These are phyloP conservation scores for Pelargonium nanum DNA, from an alignment of 345 rosid species.

Conservation along the genomic window DNA sequence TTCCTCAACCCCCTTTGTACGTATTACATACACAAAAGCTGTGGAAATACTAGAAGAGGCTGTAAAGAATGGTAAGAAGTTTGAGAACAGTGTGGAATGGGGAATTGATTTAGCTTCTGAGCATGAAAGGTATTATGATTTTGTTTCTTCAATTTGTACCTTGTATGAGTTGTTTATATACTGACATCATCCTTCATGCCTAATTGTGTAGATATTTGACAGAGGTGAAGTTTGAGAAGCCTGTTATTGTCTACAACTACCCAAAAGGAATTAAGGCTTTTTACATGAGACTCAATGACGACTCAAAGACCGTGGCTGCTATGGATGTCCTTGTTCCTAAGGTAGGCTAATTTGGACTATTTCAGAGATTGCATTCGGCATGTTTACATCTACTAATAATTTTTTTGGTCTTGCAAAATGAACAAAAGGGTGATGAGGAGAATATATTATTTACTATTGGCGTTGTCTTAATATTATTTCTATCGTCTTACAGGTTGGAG, in stretches of 20 bases:
- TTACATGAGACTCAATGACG: conserved; percentile 93
- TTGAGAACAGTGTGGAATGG: background rate
- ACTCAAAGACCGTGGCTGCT: conserved; percentile 80
- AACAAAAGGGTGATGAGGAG: too few species aligned
- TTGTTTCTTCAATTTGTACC: background rate
- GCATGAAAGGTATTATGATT: conserved; percentile 32
- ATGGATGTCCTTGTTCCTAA: conserved; percentile 96
- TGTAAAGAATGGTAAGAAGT: conserved; percentile 3
- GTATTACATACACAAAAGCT: conserved; percentile 69
- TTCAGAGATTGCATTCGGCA: background rate
- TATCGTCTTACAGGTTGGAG: conserved; percentile 56
- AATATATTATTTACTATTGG: too few species aligned
- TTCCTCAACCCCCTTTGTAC: conserved; percentile 4
- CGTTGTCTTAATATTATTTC: background rate
- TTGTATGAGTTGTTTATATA: too few species aligned
- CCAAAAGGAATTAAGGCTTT: conserved; percentile 94
- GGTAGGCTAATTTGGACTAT: conserved; percentile 25
- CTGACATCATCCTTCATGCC: background rate
- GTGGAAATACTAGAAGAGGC: conserved; percentile 35
- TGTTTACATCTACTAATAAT: background rate
- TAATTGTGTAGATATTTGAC: conserved; percentile 59
- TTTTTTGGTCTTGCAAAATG: too few species aligned
- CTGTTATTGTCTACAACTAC: conserved; percentile 84
- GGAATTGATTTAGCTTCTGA: conserved; percentile 2
- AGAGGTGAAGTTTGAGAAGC: conserved; percentile 74